These are phyloP conservation scores for Hsuehochloa calcarea DNA, from an alignment of 176 grass and related monocot genomes.

Conservation along the genomic window DNA sequence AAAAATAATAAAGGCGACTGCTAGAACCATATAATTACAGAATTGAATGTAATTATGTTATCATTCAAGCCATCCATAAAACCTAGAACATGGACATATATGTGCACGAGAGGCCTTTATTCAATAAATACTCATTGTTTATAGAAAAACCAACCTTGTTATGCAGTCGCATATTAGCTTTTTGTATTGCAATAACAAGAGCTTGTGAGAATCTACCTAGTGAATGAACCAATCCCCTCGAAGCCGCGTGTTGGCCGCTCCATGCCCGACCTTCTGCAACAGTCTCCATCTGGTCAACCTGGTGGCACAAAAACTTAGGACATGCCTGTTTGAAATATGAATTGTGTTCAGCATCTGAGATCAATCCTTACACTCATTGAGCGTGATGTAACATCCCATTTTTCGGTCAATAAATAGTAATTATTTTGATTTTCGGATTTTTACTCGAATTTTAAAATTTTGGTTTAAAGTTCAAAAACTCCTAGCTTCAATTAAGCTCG, in stretches of 20 bases:
- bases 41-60: neutral
- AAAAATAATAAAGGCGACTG: neutral
- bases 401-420: too few relatives aligned
- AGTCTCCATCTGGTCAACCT: conserved; percentile 93
- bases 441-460: too few relatives aligned
- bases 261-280: conserved; percentile 98
- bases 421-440: too few relatives aligned
- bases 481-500: too few relatives aligned
- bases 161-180: conserved; percentile 50
- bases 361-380: conserved; percentile 79
- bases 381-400: too few relatives aligned
- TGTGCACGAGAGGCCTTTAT: neutral
- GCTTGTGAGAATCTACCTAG: conserved; percentile 80
- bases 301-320: conserved; percentile 41
- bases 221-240: conserved; percentile 89
- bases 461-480: too few relatives aligned
- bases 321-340: conserved; percentile 32
- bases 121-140: neutral
- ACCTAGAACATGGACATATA: neutral
- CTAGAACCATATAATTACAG: neutral
- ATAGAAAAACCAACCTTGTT: conserved; percentile 53
- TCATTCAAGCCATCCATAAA: neutral
- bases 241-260: conserved; percentile 80
- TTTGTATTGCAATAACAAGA: too few relatives aligned
- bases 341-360: neutral